phyloP scores from a whole-genome alignment of 2,329 filamentous ascomycete genomes.

The Fusarium sacchari region DNA sequence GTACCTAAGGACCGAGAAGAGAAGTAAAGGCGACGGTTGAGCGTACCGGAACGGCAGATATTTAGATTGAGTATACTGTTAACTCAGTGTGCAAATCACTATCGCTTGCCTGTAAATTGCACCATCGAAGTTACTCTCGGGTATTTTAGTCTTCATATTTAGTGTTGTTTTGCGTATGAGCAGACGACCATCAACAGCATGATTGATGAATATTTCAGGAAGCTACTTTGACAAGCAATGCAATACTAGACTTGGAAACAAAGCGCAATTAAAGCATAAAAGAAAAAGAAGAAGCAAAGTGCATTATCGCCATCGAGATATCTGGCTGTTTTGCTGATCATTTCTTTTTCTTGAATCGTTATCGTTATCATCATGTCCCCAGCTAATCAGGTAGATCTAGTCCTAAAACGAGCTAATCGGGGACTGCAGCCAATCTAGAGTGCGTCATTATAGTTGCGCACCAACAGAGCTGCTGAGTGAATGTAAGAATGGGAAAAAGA shows the following conservation, averaged over 20 bases:
- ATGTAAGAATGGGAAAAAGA: background rate
- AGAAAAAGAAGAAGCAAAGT: too few relatives aligned
- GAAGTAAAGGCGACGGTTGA: rapidly evolving
- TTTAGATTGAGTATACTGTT: background rate
- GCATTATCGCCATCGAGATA: too few relatives aligned
- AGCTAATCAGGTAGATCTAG: background rate
- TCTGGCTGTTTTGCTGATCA: too few relatives aligned
- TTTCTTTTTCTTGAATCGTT: rapidly evolving
- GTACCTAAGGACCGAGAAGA: background rate
- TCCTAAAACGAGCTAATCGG: background rate
- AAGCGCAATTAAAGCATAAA: rapidly evolving
- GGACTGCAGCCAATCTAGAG: background rate
- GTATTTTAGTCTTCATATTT: background rate
- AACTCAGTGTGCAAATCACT: background rate
- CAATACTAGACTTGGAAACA: rapidly evolving
- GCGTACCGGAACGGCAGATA: rapidly evolving
- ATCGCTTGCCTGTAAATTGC: background rate
- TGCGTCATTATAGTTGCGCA: background rate
- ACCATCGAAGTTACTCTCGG: background rate
- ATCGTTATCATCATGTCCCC: background rate
- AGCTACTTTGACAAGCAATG: rapidly evolving
- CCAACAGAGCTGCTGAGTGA: background rate
- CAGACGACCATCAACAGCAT: background rate
- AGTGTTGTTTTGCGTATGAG: too few relatives aligned
- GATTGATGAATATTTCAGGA: too few relatives aligned